These are phyloP conservation scores for Microstroma glucosiphilum DNA, from an alignment of 1,284 basidiomycete genomes.

Conservation along the genomic window DNA sequence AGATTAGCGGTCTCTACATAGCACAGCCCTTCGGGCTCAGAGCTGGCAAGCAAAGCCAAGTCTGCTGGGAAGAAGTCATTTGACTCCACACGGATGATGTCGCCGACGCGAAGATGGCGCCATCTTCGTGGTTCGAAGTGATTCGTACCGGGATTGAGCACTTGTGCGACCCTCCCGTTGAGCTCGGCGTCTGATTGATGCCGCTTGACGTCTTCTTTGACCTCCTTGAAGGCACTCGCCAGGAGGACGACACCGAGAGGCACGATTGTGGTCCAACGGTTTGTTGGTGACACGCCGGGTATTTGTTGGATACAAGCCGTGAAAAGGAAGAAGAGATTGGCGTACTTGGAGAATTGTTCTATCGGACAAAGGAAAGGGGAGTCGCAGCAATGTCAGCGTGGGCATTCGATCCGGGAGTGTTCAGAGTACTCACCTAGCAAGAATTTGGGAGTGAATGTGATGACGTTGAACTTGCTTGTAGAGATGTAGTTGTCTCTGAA, in stretches of 20 bases:
- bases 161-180: slow-evolving; percentile 75
- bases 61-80: slow-evolving; percentile 96
- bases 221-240: slow-evolving; percentile 93
- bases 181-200: slow-evolving; percentile 90
- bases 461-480: slow-evolving; percentile 89
- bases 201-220: slow-evolving; percentile 93
- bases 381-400: not conserved
- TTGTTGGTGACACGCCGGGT: slow-evolving; percentile 93
- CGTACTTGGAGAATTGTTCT: slow-evolving; percentile 98
- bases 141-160: slow-evolving; percentile 61
- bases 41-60: slow-evolving; percentile 76
- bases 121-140: slow-evolving; percentile 74
- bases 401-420: too few species aligned
- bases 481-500: slow-evolving; percentile 69
- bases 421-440: slow-evolving; percentile 63
- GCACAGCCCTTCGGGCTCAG: slow-evolving; percentile 92
- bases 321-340: slow-evolving; percentile 98
- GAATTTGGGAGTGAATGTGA: slow-evolving; percentile 89
- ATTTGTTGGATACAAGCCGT: slow-evolving; percentile 98
- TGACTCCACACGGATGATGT: slow-evolving; percentile 81
- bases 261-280: slow-evolving; percentile 87
- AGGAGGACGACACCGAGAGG: slow-evolving; percentile 83
- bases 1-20: slow-evolving; percentile 97
- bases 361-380: slow-evolving; percentile 16
- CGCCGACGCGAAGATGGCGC: slow-evolving; percentile 84